Evolutionary conservation across 257 asterid genomes (phyloP).

Genomic region (Rhazya stricta): DNA sequence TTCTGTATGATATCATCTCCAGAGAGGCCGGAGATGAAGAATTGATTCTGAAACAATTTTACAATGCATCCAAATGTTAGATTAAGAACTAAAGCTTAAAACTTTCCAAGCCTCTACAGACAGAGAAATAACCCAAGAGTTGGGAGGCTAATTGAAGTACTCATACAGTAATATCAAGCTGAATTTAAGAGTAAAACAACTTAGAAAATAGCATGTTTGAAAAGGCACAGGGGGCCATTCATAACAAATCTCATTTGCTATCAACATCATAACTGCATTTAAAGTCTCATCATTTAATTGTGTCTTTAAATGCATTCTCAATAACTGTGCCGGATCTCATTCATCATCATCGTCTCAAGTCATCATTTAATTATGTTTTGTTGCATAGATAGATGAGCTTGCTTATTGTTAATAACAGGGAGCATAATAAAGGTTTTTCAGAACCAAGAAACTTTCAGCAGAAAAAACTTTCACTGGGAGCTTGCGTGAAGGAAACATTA

Average conservation of each 20-base stretch:
- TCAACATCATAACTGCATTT: background rate
- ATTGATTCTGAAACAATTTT: slow-evolving; percentile 71
- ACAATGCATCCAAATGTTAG: slow-evolving; percentile 27
- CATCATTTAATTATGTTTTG: too few species aligned
- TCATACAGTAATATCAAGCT: background rate
- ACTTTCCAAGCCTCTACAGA: background rate
- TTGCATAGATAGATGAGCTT: background rate
- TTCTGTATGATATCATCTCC: slow-evolving; percentile 84
- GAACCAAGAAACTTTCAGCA: background rate
- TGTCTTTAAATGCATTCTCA: background rate
- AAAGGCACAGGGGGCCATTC: background rate
- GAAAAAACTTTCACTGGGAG: background rate
- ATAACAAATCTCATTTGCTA: background rate
- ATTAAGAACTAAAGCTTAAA: slow-evolving; percentile 14
- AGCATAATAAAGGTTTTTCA: background rate
- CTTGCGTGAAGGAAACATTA: background rate
- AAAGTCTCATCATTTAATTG: background rate
- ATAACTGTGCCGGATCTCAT: background rate
- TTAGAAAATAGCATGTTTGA: background rate
- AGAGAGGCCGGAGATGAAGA: slow-evolving; percentile 92
- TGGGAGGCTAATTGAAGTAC: background rate
- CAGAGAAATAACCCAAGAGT: slow-evolving; percentile 5
- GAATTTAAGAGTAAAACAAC: background rate
- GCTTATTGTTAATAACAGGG: background rate
- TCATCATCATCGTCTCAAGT: background rate